Base-by-base conservation (phyloP, 768 basidiomycete genomes). In the Clitopilus hobsonii region DNA sequence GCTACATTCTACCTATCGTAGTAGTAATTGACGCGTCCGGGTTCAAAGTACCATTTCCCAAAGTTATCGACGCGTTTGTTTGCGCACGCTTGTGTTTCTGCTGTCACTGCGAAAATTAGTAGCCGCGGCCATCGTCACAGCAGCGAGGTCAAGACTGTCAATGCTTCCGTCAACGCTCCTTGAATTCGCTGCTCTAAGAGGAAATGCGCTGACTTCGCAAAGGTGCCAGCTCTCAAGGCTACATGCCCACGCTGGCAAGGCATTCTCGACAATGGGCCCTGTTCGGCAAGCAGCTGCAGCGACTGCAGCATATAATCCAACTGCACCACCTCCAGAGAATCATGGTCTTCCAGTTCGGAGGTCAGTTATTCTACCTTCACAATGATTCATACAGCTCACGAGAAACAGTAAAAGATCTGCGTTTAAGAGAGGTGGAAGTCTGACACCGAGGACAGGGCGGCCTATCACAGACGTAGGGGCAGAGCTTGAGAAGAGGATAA, bases 401-500 rank as follows among this genome's bases (percentile, higher is more conserved):
- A 20, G 41, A 45, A 20, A 18, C 11, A 11, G 41, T 10, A 45
- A 3, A 8, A 18, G 22, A 10, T 20, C 41, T 20, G 41, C 41
- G 22, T 45, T 45, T 18, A 18, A 11, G 41, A 45, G 38, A 18
- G 41, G 18, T 18, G 59, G 60, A 51, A 59, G 60, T 22, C 55
- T 67, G 23, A 49, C 58, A 7, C 52, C 56, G 26, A 58, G 60
- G 29, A 53, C 64, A 2, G 63, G 51, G 22, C 51, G 49, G 25
- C 55, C 59, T 11, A 25, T 50, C 23, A 52, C 53, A 25, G 58
- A 64, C 11, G 49, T 60, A 14, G 29, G 61, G 3, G 38, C 56
- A 14, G 71, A 77, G 53, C 59, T 79, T 13, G 71, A 72, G 38
- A 63, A 63, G 14, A 64, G 71, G 18, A 73, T 79, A 0, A 59